These are phyloP conservation scores for Coniferiporia sulphurascens DNA, from an alignment of 1,284 basidiomycete genomes.

Conservation along the genomic window DNA sequence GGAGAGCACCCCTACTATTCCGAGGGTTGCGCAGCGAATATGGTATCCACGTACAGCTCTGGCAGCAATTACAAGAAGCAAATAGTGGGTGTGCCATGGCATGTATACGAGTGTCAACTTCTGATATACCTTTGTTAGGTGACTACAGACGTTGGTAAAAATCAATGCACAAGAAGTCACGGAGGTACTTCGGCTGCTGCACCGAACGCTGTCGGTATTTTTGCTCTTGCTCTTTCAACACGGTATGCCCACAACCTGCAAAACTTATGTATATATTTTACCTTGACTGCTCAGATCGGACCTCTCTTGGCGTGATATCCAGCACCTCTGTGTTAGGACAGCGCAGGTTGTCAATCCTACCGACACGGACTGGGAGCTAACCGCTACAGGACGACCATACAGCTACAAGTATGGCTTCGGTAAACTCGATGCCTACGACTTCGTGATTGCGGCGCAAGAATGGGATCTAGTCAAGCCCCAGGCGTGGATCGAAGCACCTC, in stretches of 20 bases:
- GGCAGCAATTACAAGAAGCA: slow-evolving; percentile 73
- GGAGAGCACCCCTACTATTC: slow-evolving; percentile 97
- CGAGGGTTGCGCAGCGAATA: slow-evolving; percentile 94
- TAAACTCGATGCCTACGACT: slow-evolving; percentile 78
- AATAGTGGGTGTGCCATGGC: slow-evolving; percentile 58
- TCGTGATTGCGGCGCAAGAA: slow-evolving; percentile 75
- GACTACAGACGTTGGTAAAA: slow-evolving; percentile 89
- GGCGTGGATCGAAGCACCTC: slow-evolving; percentile 78
- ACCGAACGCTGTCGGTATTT: slow-evolving; percentile 89
- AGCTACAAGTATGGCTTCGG: slow-evolving; percentile 99
- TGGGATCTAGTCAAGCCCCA: slow-evolving; percentile 95
- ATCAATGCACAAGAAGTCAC: slow-evolving; percentile 79
- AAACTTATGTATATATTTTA: neutral
- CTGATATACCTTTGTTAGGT: slow-evolving; percentile 48
- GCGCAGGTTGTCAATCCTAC: slow-evolving; percentile 80
- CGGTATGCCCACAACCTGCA: slow-evolving; percentile 43
- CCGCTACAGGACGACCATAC: slow-evolving; percentile 73
- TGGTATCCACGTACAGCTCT: slow-evolving; percentile 94
- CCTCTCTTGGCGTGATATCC: slow-evolving; percentile 94
- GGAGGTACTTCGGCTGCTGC: slow-evolving; percentile 99
- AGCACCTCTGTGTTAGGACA: slow-evolving; percentile 83
- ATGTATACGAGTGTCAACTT: neutral
- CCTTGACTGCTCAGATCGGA: slow-evolving; percentile 58
- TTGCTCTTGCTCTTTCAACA: slow-evolving; percentile 82
- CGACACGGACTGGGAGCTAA: slow-evolving; percentile 94